Conservation (phyloP, 805 yeast species). For the Candida parachauliodes region DNA sequence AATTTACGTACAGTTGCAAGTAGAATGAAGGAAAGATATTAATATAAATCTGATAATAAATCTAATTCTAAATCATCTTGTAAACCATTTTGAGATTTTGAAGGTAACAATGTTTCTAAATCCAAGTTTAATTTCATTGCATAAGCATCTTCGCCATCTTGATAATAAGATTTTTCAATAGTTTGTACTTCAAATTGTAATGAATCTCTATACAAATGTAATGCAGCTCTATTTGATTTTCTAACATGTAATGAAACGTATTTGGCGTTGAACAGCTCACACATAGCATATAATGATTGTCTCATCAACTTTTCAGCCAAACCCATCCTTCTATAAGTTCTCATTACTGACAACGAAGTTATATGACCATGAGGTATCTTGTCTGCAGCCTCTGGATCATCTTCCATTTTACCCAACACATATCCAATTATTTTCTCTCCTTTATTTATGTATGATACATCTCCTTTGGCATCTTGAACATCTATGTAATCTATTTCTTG, state of each 20-base stretch:
- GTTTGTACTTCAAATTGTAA: constrained; percentile 76
- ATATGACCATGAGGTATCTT: constrained; percentile 89
- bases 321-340: constrained; percentile 94
- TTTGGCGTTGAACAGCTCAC: constrained; percentile 76
- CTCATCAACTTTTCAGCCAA: constrained; percentile 89
- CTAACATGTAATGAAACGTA: constrained; percentile 91
- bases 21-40: constrained; percentile 94
- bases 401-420: constrained; percentile 95
- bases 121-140: constrained; percentile 77
- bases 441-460: constrained; percentile 58
- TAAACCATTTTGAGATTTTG: constrained; percentile 42
- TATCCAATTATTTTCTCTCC: constrained; percentile 92
- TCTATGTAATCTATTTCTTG: constrained; percentile 7
- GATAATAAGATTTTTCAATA: constrained; percentile 86
- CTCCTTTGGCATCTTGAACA: constrained; percentile 45
- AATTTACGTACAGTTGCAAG: constrained; percentile 95
- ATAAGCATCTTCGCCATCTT: constrained; percentile 97
- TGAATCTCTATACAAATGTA: constrained; percentile 85
- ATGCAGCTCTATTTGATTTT: constrained; percentile 89
- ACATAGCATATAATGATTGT: constrained; percentile 73
- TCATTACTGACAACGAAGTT: constrained; percentile 90
- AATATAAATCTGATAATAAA: constrained; percentile 17
- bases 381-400: constrained; percentile 74
- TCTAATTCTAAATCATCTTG: constrained; percentile 53
- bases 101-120: constrained; percentile 60